Percentiles rank a stretch among this genome's conserved stretches.
phyloP scores from a whole-genome alignment of 495 filamentous ascomycete species.

The Daldinia caldariorum region DNA sequence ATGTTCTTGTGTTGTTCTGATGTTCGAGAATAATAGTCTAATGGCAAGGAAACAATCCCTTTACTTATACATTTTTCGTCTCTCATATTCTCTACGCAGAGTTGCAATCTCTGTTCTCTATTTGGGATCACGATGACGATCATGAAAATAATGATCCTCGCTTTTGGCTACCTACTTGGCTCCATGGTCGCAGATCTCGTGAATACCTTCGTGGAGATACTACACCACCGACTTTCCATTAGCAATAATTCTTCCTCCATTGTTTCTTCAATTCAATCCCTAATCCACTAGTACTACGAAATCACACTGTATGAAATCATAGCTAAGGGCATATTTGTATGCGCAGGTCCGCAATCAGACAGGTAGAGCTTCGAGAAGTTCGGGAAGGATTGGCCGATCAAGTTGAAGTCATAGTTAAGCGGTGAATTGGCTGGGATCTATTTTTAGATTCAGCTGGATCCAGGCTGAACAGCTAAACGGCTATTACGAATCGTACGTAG shows the following conservation, averaged over 20 bases:
- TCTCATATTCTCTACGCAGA: neutral
- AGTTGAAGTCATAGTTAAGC: conserved; percentile 18
- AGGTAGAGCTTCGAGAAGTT: neutral
- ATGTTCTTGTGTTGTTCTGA: neutral
- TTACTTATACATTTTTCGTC: neutral
- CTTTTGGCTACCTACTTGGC: neutral
- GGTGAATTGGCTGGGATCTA: neutral
- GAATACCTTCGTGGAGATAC: neutral
- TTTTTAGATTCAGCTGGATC: conserved; percentile 12
- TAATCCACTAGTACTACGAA: neutral
- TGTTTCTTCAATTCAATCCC: neutral
- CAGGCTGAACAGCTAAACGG: conserved; percentile 20
- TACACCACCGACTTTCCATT: neutral
- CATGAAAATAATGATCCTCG: neutral
- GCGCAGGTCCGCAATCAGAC: neutral
- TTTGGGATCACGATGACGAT: neutral
- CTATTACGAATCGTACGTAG: too few relatives aligned
- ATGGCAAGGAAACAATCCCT: neutral
- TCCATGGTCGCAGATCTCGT: neutral
- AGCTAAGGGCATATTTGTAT: neutral
- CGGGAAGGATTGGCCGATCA: conserved; percentile 11
- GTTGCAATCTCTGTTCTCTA: neutral
- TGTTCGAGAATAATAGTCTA: neutral
- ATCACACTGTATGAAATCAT: conserved; percentile 19
- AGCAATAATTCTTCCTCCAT: neutral